These are phyloP conservation scores for Pestalotiopsis fici DNA, from an alignment of 2,329 filamentous ascomycete species.

Conservation along the genomic window DNA sequence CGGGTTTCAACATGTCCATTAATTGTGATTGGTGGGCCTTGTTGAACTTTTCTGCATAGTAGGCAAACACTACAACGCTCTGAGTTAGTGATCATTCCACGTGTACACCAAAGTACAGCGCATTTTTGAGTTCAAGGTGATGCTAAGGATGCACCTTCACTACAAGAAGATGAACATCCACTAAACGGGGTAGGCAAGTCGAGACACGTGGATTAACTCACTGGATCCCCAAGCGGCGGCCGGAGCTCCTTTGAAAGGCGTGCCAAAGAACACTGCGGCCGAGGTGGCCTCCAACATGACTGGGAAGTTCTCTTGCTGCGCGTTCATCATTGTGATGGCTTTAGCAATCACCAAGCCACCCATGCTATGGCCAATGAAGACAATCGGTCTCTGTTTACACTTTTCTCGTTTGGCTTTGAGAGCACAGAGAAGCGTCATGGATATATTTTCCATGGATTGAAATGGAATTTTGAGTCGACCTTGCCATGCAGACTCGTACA, in stretches of 20 bases:
- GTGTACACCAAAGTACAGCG: too few relatives aligned
- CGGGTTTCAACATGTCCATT: constrained; percentile 40
- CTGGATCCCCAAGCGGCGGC: constrained; percentile 35
- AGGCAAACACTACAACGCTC: constrained; percentile 26
- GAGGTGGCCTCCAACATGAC: constrained; percentile 41
- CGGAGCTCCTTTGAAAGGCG: constrained; percentile 39
- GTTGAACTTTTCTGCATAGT: constrained; percentile 32
- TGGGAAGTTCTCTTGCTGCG: constrained; percentile 34
- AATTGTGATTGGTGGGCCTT: constrained; percentile 35
- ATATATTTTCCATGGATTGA: constrained; percentile 39
- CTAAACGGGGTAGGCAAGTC: too few relatives aligned
- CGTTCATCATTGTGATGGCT: constrained; percentile 35
- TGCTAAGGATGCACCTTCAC: too few relatives aligned
- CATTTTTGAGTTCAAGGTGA: too few relatives aligned
- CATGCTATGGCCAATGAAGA: constrained; percentile 46
- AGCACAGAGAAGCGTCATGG: constrained; percentile 35
- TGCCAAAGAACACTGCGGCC: constrained; percentile 40
- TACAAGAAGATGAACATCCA: too few relatives aligned
- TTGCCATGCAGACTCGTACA: constrained; percentile 42
- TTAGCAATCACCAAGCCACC: constrained; percentile 45
- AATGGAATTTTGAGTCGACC: constrained; percentile 41
- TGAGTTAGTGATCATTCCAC: too few relatives aligned
- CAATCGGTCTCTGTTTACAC: constrained; percentile 35
- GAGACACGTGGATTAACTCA: too few relatives aligned
- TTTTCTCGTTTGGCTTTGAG: constrained; percentile 25